phyloP scores from a whole-genome alignment of 805 yeast genomes.

The Saturnispora serradocipensis region DNA sequence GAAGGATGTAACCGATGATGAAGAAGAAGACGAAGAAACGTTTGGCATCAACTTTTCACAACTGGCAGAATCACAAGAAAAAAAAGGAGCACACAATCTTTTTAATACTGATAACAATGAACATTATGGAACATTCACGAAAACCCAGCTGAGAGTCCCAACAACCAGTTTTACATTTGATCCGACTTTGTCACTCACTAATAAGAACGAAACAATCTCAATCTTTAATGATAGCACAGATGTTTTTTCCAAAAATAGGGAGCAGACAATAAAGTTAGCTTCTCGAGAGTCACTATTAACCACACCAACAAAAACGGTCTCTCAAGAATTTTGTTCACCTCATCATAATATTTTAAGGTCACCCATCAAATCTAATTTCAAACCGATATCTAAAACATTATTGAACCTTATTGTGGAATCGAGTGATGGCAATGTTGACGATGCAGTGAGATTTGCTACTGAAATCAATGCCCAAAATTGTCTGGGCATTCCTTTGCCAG shows the following conservation, averaged over 20 bases:
- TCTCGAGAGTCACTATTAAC: neutral
- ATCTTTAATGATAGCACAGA: slow-evolving; percentile 3
- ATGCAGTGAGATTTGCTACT: slow-evolving; percentile 63
- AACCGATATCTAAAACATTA: slow-evolving; percentile 21
- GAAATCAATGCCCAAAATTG: slow-evolving; percentile 56
- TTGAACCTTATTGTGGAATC: slow-evolving; percentile 50
- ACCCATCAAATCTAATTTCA: slow-evolving; percentile 28
- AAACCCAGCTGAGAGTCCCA: neutral
- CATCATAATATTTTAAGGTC: slow-evolving; percentile 18
- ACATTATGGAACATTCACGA: neutral
- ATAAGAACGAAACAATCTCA: neutral
- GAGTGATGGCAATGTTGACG: slow-evolving; percentile 48
- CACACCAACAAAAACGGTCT: neutral
- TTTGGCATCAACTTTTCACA: slow-evolving; percentile 3
- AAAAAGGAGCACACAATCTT: neutral
- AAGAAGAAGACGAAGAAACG: slow-evolving; percentile 26
- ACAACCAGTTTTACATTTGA: slow-evolving; percentile 3
- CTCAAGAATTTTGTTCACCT: slow-evolving; percentile 31
- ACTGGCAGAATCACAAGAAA: slow-evolving; percentile 1
- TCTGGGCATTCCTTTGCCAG: slow-evolving; percentile 55
- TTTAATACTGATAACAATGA: neutral
- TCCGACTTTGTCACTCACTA: slow-evolving; percentile 1
- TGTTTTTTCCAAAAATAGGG: neutral
- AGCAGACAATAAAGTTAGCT: neutral
- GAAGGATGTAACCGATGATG: slow-evolving; percentile 1